Percentiles rank a stretch among this genome's conserved stretches.
phyloP scores from a whole-genome alignment of 2,329 filamentous ascomycete genomes.

The Cladosporium phlei region DNA sequence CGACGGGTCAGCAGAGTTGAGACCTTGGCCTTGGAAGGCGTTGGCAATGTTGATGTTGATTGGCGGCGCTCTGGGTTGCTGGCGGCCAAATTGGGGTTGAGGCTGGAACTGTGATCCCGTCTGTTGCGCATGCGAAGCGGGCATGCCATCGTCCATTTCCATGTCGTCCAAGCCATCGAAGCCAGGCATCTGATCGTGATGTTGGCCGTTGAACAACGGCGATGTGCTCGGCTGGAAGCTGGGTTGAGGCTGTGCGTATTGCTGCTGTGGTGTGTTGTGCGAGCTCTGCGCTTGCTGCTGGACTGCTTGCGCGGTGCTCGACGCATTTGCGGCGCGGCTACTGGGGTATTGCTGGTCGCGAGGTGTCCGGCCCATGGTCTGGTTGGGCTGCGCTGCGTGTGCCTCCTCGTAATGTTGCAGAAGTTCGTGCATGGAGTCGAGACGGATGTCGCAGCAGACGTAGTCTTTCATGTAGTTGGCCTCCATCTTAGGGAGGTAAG shows the following conservation, averaged over 20 bases:
- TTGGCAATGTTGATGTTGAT: conserved; percentile 78
- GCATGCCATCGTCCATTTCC: conserved; percentile 87
- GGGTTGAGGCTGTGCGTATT: conserved; percentile 17
- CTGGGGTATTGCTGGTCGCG: conserved; percentile 34
- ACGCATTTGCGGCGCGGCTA: conserved; percentile 30
- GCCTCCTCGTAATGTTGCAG: conserved; percentile 95
- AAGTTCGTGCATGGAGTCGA: conserved; percentile 89
- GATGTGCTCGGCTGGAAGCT: conserved; percentile 19
- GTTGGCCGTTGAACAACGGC: conserved; percentile 31
- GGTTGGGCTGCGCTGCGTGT: conserved; percentile 61
- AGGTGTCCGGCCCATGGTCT: conserved; percentile 37
- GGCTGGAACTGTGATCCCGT: conserved; percentile 40
- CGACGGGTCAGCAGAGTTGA: conserved; percentile 78
- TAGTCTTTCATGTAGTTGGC: conserved; percentile 98
- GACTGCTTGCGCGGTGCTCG: conserved; percentile 31
- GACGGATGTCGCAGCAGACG: conserved; percentile 82
- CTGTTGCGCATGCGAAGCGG: conserved; percentile 45
- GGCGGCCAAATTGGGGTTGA: conserved; percentile 50
- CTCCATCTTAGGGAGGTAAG: conserved; percentile 92
- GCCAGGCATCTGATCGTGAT: conserved; percentile 28
- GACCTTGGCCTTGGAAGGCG: conserved; percentile 61
- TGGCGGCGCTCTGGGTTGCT: conserved; percentile 58
- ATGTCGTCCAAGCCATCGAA: conserved; percentile 73
- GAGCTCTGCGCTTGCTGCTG: conserved; percentile 31
- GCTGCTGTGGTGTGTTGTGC: conserved; percentile 21